A percentile compares a stretch with the other conserved stretches of the same genome.
phyloP scores from a whole-genome alignment of 148 eudicot genomes.

The Beta vulgaris region DNA sequence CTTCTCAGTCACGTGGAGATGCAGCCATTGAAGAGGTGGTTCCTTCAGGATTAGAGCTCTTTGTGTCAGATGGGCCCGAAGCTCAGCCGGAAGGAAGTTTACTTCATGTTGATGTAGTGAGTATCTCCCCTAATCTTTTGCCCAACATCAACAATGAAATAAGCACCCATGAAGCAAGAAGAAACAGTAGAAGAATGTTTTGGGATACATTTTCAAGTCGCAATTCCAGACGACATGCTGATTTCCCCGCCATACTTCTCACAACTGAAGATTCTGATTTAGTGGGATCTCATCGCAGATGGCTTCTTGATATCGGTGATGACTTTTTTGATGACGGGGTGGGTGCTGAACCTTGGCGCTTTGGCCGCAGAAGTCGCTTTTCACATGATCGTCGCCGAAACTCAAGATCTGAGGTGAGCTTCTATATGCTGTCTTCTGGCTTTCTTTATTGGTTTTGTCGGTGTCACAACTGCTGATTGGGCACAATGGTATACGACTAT shows the following conservation, averaged over 20 bases:
- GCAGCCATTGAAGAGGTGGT: slow-evolving; percentile 35
- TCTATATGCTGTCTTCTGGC: background rate
- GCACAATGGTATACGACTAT: background rate
- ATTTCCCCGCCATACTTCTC: slow-evolving; percentile 46
- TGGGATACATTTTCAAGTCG: slow-evolving; percentile 79
- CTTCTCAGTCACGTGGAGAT: slow-evolving; percentile 33
- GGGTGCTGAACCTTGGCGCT: slow-evolving; percentile 45
- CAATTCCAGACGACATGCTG: slow-evolving; percentile 49
- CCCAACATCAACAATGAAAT: slow-evolving; percentile 41
- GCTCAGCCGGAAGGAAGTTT: slow-evolving; percentile 38
- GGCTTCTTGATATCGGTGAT: slow-evolving; percentile 66
- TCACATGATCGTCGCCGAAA: slow-evolving; percentile 44
- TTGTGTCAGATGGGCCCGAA: slow-evolving; percentile 46
- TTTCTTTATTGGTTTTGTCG: background rate
- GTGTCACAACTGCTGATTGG: background rate
- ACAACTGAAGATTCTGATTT: slow-evolving; percentile 49
- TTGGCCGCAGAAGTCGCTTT: slow-evolving; percentile 47
- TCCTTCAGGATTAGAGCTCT: slow-evolving; percentile 41
- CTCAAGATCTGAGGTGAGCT: slow-evolving; percentile 67
- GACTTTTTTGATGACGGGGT: slow-evolving; percentile 46
- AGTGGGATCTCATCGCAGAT: slow-evolving; percentile 55
- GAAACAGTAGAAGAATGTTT: slow-evolving; percentile 62
- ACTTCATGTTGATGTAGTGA: slow-evolving; percentile 52
- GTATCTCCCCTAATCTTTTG: slow-evolving; percentile 43
- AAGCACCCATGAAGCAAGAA: slow-evolving; percentile 54